Percentiles rank a stretch among this genome's conserved stretches.
Conservation (phyloP, 129 eudicot genomes). For the Rutidosis leptorrhynchoides region DNA sequence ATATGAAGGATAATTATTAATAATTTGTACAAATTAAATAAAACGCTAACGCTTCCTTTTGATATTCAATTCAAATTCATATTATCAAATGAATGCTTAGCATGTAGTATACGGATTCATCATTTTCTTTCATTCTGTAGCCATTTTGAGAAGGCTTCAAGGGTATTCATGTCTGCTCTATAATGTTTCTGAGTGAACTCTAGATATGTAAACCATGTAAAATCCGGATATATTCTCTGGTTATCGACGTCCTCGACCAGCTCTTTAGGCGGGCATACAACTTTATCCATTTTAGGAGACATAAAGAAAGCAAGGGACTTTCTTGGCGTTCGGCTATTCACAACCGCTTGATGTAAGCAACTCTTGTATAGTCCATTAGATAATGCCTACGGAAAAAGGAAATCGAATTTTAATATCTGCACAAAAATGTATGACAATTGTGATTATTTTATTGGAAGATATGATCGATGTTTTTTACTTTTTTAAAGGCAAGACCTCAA, state of each 20-base stretch:
- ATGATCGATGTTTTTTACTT: too few species aligned
- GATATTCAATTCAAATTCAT: neutral
- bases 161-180: conserved; percentile 76
- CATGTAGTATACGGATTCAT: too few species aligned
- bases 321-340: conserved; percentile 59
- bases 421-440: neutral
- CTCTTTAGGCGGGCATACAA: conserved; percentile 63
- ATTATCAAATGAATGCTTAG: neutral
- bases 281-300: conserved; percentile 65
- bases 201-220: conserved; percentile 74
- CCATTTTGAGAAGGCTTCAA: conserved; percentile 74
- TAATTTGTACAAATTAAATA: neutral
- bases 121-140: conserved; percentile 34
- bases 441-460: neutral
- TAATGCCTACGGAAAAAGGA: conserved; percentile 55
- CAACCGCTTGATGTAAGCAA: conserved; percentile 88
- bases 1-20: neutral
- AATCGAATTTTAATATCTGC: conserved; percentile 3
- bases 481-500: too few species aligned
- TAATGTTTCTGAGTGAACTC: conserved; percentile 84
- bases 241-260: conserved; percentile 33
- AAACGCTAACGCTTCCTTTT: neutral
- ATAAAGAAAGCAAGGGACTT: conserved; percentile 77
- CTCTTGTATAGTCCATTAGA: conserved; percentile 89
- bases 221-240: conserved; percentile 67